Conservation (phyloP, 148 eudicot species). For the Diospyros kaki region DNA sequence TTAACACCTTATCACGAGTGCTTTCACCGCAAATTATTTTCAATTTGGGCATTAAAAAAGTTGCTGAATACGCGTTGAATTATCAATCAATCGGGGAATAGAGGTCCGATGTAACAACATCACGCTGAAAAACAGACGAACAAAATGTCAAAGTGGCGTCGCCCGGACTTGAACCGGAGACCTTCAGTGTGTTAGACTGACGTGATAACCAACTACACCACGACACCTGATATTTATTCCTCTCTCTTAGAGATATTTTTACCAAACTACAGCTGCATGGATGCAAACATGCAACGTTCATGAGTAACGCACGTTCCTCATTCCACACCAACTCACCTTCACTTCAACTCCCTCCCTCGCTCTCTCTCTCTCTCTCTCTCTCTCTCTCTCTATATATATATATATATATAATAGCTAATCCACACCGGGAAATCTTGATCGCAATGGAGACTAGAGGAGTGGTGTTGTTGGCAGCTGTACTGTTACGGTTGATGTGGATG, state of each 20-base stretch:
- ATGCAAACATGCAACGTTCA: background rate
- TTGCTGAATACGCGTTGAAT: no score
- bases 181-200: conserved; percentile 99
- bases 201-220: conserved; percentile 99
- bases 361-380: no score
- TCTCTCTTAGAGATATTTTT: no score
- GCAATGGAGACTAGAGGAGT: background rate
- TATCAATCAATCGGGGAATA: no score
- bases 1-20: no score
- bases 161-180: conserved; percentile 97
- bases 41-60: no score
- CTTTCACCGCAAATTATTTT: no score
- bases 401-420: background rate
- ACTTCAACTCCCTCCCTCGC: background rate
- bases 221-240: conserved; percentile 41
- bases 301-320: conserved; percentile 25
- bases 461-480: background rate
- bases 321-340: conserved; percentile 38
- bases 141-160: conserved; percentile 39
- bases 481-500: conserved; percentile 11
- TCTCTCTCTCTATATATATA: no score
- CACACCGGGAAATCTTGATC: background rate
- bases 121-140: no score
- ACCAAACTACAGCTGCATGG: conserved; percentile 15
- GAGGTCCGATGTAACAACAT: no score